Evolutionary conservation across 2,329 filamentous ascomycete genomes (phyloP), one percentile per base, ranked within the genome.

Genomic region (Fusarium setosum): DNA sequence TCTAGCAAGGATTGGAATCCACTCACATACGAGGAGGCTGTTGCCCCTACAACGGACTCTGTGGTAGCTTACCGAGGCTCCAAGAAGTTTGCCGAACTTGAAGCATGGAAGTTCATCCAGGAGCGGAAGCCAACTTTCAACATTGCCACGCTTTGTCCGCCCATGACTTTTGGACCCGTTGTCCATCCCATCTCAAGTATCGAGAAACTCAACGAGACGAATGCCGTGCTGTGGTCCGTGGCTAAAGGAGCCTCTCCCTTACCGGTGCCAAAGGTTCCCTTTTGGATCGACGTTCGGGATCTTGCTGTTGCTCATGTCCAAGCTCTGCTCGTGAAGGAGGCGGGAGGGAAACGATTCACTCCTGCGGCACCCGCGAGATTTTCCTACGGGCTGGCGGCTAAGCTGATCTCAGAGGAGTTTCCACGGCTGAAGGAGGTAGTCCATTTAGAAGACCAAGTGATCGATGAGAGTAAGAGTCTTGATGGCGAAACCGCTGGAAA

Each of bases 1-100:
- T 82, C 80, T 0, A 85, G 83, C 54, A 73, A 76, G 2, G 84
- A 88, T 67, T 89, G 86, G 86, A 87, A 87, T 66, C 85, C 85
- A 0, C 78, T 87, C 18, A 87, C 83, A 0, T 76, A 77, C 13
- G 79, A 86, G 49, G 79, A 88, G 59, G 83, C 85, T 0, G 62
- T 80, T 2, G 75, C 74, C 4, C 75, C 76, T 5, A 59, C 50
- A 1, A 73, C 73, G 75, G 72, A 81, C 78, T 71, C 79, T 74
- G 86, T 75, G 4, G 57, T 74, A 3, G 74, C 75, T 3, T 79
- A 79, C 59, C 71, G 72, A 24, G 76, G 62, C 7, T 76, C 66
- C 24, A 79, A 79, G 65, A 77, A 73, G 48, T 75, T 76, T 53
- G 76, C 77, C 6, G 77, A 79, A 56, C 66, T 69, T 4, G 72